phyloP scores from a whole-genome alignment of 2,329 filamentous ascomycete genomes.

The Clarireedia hainanense region DNA sequence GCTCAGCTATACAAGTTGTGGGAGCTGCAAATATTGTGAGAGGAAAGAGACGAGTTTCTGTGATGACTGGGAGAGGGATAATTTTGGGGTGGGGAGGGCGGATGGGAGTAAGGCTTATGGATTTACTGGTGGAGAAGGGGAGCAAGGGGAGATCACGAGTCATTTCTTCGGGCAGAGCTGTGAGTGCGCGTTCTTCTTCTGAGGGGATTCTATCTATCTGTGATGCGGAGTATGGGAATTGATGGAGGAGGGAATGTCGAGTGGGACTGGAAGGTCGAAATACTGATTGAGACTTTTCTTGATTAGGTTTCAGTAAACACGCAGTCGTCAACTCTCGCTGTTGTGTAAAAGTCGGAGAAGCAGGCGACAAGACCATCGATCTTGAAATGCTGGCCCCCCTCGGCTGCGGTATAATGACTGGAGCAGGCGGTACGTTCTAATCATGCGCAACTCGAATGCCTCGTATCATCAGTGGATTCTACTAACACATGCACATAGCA shows the following conservation, averaged over 20 bases:
- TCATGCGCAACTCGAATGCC: background rate
- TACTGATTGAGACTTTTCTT: too few species aligned
- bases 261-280: too few species aligned
- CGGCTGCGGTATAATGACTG: constrained; percentile 37
- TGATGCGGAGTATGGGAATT: too few species aligned
- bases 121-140: constrained; percentile 4
- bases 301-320: constrained; percentile 21
- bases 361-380: constrained; percentile 14
- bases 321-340: constrained; percentile 22
- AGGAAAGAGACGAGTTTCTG: constrained; percentile 27
- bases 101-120: constrained; percentile 17
- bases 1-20: constrained; percentile 30
- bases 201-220: too few species aligned
- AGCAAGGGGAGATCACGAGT: constrained; percentile 16
- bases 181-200: background rate
- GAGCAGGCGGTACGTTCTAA: constrained; percentile 28
- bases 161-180: constrained; percentile 31
- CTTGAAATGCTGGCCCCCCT: constrained; percentile 32
- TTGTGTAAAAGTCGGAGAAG: constrained; percentile 22
- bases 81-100: constrained; percentile 20
- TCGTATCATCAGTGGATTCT: too few species aligned
- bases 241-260: too few species aligned
- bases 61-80: constrained; percentile 16
- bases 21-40: constrained; percentile 27
- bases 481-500: constrained; percentile 11